These are phyloP conservation scores for Apostasia shenzhenica DNA, from an alignment of 106 monocot species.

Conservation along the genomic window DNA sequence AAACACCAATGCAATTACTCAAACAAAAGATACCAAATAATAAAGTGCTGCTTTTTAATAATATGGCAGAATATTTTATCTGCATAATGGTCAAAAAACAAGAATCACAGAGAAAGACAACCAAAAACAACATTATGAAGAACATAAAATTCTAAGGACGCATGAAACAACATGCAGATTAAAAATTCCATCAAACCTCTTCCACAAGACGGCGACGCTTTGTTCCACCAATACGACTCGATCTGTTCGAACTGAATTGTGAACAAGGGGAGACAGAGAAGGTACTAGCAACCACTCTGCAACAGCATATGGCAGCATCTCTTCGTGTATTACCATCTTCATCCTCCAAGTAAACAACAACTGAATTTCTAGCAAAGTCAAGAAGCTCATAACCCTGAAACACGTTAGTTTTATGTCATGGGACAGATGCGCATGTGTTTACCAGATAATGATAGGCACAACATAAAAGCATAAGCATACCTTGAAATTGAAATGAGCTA, in stretches of 20 bases:
- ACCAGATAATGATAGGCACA: not conserved
- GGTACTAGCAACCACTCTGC: constrained; percentile 78
- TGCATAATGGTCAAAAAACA: not conserved
- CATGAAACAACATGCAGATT: not conserved
- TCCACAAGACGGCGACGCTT: constrained; percentile 80
- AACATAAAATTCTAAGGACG: not conserved
- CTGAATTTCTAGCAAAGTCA: constrained; percentile 84
- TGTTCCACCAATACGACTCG: constrained; percentile 62
- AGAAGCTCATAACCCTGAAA: constrained; percentile 92
- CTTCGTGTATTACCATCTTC: constrained; percentile 89
- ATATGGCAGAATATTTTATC: no score
- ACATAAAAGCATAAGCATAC: constrained; percentile 20
- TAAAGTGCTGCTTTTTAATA: no score
- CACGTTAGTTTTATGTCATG: constrained; percentile 4
- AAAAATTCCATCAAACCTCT: constrained; percentile 51
- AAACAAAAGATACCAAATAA: no score
- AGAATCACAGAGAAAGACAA: not conserved
- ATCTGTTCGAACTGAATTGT: constrained; percentile 65
- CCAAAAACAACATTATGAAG: not conserved
- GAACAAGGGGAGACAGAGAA: constrained; percentile 31
- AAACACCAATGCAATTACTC: no score
- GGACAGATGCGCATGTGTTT: not conserved
- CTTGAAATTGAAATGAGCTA: constrained; percentile 89
- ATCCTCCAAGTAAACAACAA: constrained; percentile 90
- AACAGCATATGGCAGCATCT: constrained; percentile 91